A percentile compares a stretch with the other conserved stretches of the same genome.
Evolutionary conservation across 768 basidiomycete species (phyloP).

Genomic region (Neoboletus subvelutipes): DNA sequence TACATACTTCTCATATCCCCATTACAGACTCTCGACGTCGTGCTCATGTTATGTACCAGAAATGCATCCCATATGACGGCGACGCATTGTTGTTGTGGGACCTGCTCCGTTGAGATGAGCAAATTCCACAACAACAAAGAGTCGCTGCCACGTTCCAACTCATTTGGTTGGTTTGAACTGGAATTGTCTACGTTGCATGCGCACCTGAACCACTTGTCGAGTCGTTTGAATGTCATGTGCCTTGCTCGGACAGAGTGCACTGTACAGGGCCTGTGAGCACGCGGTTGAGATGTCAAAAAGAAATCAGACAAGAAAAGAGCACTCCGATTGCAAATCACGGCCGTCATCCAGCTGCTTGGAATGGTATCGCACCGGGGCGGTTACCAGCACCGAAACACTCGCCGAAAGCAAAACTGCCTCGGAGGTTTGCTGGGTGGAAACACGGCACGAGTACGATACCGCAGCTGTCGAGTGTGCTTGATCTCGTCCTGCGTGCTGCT

Average conservation of each 20-base stretch:
- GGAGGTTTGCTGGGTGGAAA: slow-evolving; percentile 12
- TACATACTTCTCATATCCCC: neutral
- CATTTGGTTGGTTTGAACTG: neutral
- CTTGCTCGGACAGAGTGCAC: neutral
- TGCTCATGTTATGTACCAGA: neutral
- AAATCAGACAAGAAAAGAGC: neutral
- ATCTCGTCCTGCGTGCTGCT: slow-evolving; percentile 22
- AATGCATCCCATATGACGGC: neutral
- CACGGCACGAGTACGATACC: slow-evolving; percentile 13
- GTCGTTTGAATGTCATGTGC: neutral
- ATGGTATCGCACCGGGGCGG: slow-evolving; percentile 16
- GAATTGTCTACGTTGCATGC: neutral
- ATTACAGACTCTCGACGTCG: neutral
- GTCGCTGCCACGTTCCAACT: neutral
- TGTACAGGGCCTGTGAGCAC: neutral
- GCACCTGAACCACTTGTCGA: neutral
- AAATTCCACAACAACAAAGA: neutral
- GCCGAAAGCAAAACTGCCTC: neutral
- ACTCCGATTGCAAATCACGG: slow-evolving; percentile 32
- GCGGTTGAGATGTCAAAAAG: neutral
- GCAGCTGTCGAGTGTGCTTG: slow-evolving; percentile 23
- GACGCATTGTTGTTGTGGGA: neutral
- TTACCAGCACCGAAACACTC: slow-evolving; percentile 11
- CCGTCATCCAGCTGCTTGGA: slow-evolving; percentile 22
- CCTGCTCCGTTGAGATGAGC: neutral